A percentile compares a stretch with the other conserved stretches of the same genome.
phyloP scores from a whole-genome alignment of 495 filamentous ascomycete species.

The Neurospora tetraspora region DNA sequence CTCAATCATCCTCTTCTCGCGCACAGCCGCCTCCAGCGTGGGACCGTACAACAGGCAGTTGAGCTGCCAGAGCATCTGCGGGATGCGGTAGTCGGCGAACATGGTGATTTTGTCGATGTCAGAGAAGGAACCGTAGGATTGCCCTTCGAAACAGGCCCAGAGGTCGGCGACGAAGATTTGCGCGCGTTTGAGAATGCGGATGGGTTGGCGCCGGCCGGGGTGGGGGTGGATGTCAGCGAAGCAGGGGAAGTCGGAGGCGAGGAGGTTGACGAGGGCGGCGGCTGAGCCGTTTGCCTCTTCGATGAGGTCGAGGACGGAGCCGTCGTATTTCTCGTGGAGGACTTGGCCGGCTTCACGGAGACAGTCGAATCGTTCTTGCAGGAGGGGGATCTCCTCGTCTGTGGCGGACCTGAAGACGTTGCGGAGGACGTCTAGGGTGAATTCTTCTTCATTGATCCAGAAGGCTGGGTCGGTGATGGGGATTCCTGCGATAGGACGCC shows the following conservation, averaged over 20 bases:
- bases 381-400: conserved; percentile 75
- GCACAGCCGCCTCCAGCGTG: conserved; percentile 59
- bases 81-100: conserved; percentile 97
- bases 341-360: conserved; percentile 78
- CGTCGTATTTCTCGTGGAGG: conserved; percentile 74
- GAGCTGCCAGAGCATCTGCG: conserved; percentile 81
- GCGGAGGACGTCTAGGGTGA: conserved; percentile 59
- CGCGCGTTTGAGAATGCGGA: conserved; percentile 83
- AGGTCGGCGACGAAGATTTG: conserved; percentile 93
- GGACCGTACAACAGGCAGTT: conserved; percentile 80
- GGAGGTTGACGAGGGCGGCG: conserved; percentile 69
- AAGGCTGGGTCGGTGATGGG: conserved; percentile 84
- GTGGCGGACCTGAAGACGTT: conserved; percentile 82
- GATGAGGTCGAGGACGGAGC: conserved; percentile 65
- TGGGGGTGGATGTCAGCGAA: conserved; percentile 74
- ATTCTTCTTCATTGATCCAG: conserved; percentile 71
- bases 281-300: conserved; percentile 69
- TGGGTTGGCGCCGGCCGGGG: conserved; percentile 51
- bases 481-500: conserved; percentile 42
- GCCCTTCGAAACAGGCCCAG: conserved; percentile 87
- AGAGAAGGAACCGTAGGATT: conserved; percentile 68
- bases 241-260: conserved; percentile 71
- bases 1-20: conserved; percentile 49
- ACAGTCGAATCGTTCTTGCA: conserved; percentile 67
- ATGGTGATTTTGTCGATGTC: conserved; percentile 95